phyloP scores from a whole-genome alignment of 176 grass and related monocot genomes.

The Carex kokanica region DNA sequence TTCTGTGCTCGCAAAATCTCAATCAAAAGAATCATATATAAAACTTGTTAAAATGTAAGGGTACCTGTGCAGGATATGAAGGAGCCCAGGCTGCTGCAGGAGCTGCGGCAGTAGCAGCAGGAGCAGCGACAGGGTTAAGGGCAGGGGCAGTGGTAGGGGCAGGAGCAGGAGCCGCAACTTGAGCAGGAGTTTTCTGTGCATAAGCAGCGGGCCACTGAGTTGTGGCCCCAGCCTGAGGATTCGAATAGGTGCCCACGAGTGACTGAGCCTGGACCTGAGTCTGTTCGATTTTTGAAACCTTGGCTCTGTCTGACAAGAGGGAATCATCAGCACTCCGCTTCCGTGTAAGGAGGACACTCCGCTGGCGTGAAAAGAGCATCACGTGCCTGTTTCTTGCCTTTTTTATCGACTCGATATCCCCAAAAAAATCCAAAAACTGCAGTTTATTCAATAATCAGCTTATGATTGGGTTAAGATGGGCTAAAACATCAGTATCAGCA shows the following conservation, averaged over 20 bases:
- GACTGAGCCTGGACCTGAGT: conserved; percentile 40
- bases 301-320: conserved; percentile 61
- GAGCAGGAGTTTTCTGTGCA: conserved; percentile 46
- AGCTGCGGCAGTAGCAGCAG: conserved; percentile 63
- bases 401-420: conserved; percentile 79
- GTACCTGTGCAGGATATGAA: conserved; percentile 67
- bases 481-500: not conserved
- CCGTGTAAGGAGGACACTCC: conserved; percentile 56
- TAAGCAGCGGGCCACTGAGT: conserved; percentile 46
- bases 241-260: conserved; percentile 51
- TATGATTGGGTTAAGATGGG: not conserved
- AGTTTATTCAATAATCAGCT: conserved; percentile 28
- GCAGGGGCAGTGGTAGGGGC: conserved; percentile 9
- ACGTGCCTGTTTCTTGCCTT: conserved; percentile 63
- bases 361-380: conserved; percentile 59
- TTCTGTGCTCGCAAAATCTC: not conserved
- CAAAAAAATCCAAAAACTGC: conserved; percentile 95
- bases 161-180: conserved; percentile 39
- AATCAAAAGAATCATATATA: conserved; percentile 7
- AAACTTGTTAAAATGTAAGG: conserved; percentile 4
- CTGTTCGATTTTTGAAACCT: conserved; percentile 48
- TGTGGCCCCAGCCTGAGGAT: conserved; percentile 32
- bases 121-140: not conserved
- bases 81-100: conserved; percentile 64
- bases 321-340: conserved; percentile 80